Base-by-base conservation (phyloP, 2,329 filamentous ascomycete species). In the Pleomassaria siparia region DNA sequence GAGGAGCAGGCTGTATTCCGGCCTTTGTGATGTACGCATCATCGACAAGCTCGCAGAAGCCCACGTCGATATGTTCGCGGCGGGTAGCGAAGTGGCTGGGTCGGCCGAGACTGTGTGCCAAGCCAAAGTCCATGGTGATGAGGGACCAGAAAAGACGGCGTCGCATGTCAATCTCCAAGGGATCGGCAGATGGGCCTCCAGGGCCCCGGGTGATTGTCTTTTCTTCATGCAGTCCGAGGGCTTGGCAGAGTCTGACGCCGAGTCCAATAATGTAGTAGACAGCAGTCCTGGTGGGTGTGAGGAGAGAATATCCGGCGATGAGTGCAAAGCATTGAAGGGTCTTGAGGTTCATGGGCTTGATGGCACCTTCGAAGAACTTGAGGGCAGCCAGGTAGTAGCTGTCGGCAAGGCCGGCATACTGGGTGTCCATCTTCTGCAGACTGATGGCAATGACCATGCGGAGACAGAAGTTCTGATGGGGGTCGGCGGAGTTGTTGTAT, bases 361-460 rank as follows among this genome's bases (percentile, higher is more conserved):
- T 81, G 10, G 95, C 85, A 2, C 84, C 83, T 68, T 96, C 89
- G 51, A 97, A 84, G 60, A 86, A 86, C 52, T 86, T 84, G 74
- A 97, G 85, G 4, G 92, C 92, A 20, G 91, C 88, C 18, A 96
- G 80, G 64, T 96, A 97, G 73, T 95, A 97, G 66, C 90, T 91
- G 71, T 97, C 92, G 24, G 94, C 92, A 22, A 97, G 76, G 20
- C 91, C 91, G n/a, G 91, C 91, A 69, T 94, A 97, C 55, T 89
- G 85, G 0, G 86, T 83, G 65, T 91, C 89, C 62, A 96, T 80
- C 70, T 95, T 96, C 71, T 97, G 92, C 71, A 97, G 82, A 67
- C 90, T 92, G 63, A 96, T 95, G 24, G 94, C 92, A 63, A 97
- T 85, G 44, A 96, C 89, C 83, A 97, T 91, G 48, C 89, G 86